Percentiles rank a stretch among this genome's conserved stretches.
These are phyloP conservation scores for Pulveroboletus sp. DNA, from an alignment of 768 basidiomycete species.

Conservation along the genomic window DNA sequence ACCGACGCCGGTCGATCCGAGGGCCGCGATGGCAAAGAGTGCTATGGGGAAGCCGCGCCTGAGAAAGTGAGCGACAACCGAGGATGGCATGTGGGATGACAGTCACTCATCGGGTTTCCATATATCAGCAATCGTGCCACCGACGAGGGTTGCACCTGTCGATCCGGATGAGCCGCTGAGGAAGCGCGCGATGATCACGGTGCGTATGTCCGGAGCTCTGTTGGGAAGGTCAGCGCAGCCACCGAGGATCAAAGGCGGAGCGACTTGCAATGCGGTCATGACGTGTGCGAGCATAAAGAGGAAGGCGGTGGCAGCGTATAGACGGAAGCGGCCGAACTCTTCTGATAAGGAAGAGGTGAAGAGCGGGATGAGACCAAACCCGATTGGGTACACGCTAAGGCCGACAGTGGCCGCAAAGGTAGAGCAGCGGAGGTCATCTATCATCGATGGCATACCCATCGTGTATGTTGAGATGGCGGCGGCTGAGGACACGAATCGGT, in stretches of 20 bases:
- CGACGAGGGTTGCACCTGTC: slow-evolving; percentile 69
- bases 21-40: slow-evolving; percentile 57
- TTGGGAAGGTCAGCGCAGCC: slow-evolving; percentile 1
- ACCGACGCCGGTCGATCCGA: slow-evolving; percentile 61
- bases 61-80: slow-evolving; percentile 7
- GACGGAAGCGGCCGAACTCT: slow-evolving; percentile 61
- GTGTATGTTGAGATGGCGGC: slow-evolving; percentile 50
- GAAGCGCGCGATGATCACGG: slow-evolving; percentile 64
- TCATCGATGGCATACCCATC: slow-evolving; percentile 57
- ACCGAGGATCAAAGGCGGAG: not conserved
- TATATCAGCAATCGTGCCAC: slow-evolving; percentile 70
- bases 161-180: slow-evolving; percentile 64
- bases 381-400: slow-evolving; percentile 51
- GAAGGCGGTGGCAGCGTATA: slow-evolving; percentile 50
- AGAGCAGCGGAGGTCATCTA: slow-evolving; percentile 40
- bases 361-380: slow-evolving; percentile 61
- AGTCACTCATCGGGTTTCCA: slow-evolving; percentile 59
- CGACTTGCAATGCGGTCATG: slow-evolving; percentile 30
- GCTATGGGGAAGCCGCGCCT: slow-evolving; percentile 81
- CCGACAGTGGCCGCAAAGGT: slow-evolving; percentile 45
- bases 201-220: slow-evolving; percentile 48
- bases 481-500: slow-evolving; percentile 32
- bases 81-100: not conserved
- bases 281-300: slow-evolving; percentile 52
- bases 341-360: slow-evolving; percentile 68